phyloP scores from a whole-genome alignment of 176 grass and related monocot species.

The Ampelocalamus luodianensis region DNA sequence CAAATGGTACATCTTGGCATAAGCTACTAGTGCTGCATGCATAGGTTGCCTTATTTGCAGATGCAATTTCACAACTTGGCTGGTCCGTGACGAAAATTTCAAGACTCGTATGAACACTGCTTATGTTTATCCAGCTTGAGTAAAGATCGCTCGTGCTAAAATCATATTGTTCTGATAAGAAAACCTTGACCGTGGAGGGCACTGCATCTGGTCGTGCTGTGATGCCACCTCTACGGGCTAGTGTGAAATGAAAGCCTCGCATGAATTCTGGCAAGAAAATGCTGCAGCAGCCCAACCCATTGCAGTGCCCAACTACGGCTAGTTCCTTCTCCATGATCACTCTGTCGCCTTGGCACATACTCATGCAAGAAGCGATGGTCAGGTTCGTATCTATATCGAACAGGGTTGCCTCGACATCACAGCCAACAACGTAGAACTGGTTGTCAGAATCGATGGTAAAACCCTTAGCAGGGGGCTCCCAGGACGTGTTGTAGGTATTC shows the following conservation, averaged over 20 bases:
- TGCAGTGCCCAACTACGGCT: background rate
- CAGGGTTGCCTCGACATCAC: background rate
- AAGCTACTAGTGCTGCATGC: background rate
- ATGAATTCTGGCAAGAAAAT: background rate
- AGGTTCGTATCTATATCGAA: background rate
- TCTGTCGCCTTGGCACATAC: background rate
- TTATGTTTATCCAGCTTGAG: no score
- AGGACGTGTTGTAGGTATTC: background rate
- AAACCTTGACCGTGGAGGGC: background rate
- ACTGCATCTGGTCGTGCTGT: background rate
- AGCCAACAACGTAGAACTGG: background rate
- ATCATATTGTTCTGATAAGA: background rate
- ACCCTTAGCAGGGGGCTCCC: background rate
- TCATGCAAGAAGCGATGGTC: background rate
- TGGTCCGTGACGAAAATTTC: background rate
- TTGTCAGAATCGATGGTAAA: background rate
- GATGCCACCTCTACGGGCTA: background rate
- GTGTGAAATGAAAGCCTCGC: background rate
- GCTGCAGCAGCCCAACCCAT: constrained; percentile 36
- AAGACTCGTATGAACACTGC: background rate
- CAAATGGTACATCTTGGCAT: background rate
- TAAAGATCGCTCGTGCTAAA: background rate
- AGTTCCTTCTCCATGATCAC: background rate
- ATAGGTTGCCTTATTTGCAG: background rate
- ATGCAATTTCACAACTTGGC: background rate